These are phyloP conservation scores for Solanum bukasovii DNA, from an alignment of 257 asterid genomes.

Conservation along the genomic window DNA sequence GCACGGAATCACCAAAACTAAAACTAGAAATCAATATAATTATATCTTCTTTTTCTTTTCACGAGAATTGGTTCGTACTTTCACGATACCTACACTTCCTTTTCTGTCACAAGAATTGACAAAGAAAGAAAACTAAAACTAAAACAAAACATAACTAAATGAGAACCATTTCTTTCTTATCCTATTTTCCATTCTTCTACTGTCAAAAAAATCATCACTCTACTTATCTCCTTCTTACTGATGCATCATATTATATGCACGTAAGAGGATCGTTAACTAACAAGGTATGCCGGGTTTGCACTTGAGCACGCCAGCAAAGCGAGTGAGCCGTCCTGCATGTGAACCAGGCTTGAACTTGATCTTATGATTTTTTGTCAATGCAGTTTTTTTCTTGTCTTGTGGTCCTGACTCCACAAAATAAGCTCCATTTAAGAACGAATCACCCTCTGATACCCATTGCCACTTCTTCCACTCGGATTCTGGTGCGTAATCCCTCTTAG, in stretches of 20 bases:
- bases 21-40: neutral
- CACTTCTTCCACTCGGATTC: constrained; percentile 34
- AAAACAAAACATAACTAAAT: neutral
- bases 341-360: constrained; percentile 16
- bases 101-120: neutral
- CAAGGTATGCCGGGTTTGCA: neutral
- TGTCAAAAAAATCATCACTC: neutral
- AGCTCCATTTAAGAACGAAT: constrained; percentile 34
- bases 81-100: neutral
- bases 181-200: neutral
- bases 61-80: neutral
- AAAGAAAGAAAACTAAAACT: neutral
- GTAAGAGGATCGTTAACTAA: neutral
- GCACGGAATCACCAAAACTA: too few relatives aligned
- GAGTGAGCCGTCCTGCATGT: constrained; percentile 2
- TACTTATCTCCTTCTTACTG: neutral
- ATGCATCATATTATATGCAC: neutral
- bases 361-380: constrained; percentile 2
- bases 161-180: neutral
- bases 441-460: constrained; percentile 53
- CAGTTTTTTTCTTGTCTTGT: constrained; percentile 1
- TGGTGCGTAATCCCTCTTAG: constrained; percentile 23
- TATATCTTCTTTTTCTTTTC: neutral
- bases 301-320: neutral
- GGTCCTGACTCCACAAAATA: constrained; percentile 37